phyloP scores from a whole-genome alignment of 495 filamentous ascomycete species.

The Beverwykella pulmonaria region DNA sequence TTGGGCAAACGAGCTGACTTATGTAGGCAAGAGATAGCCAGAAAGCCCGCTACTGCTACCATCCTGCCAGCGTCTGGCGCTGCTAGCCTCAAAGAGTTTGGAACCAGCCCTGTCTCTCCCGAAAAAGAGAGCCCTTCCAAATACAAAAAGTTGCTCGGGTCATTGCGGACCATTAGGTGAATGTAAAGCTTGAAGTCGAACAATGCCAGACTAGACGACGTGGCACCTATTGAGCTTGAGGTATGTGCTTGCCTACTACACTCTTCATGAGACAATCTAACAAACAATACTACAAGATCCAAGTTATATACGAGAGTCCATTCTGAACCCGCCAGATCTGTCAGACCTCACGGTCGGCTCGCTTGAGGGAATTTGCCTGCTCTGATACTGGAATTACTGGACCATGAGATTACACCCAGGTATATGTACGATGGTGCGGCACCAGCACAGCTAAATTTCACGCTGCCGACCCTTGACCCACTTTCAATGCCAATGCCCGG shows the following conservation, averaged over 20 bases:
- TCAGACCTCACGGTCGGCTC: too few relatives aligned
- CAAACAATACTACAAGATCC: too few relatives aligned
- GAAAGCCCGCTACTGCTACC: neutral
- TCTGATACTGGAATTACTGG: conserved; percentile 3
- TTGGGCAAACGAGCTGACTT: neutral
- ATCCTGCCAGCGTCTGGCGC: neutral
- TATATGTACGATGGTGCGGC: neutral
- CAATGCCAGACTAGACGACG: neutral
- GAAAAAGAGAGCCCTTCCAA: conserved; percentile 17
- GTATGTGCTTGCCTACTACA: neutral
- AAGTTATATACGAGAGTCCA: too few relatives aligned
- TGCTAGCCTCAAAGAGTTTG: neutral
- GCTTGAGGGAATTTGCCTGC: conserved; percentile 15
- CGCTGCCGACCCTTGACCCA: neutral
- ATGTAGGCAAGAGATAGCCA: neutral
- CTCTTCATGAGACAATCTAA: too few relatives aligned
- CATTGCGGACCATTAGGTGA: conserved; percentile 13
- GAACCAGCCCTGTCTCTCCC: neutral
- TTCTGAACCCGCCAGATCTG: too few relatives aligned
- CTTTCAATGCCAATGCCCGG: conserved; percentile 19
- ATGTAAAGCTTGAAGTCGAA: conserved; percentile 1
- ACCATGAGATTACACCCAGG: conserved; percentile 13
- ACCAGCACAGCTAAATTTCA: too few relatives aligned
- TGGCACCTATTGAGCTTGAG: neutral
- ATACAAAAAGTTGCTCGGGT: conserved; percentile 13